Evolutionary conservation across 495 filamentous ascomycete species (phyloP).

Genomic region (Haplographium delicatum): DNA sequence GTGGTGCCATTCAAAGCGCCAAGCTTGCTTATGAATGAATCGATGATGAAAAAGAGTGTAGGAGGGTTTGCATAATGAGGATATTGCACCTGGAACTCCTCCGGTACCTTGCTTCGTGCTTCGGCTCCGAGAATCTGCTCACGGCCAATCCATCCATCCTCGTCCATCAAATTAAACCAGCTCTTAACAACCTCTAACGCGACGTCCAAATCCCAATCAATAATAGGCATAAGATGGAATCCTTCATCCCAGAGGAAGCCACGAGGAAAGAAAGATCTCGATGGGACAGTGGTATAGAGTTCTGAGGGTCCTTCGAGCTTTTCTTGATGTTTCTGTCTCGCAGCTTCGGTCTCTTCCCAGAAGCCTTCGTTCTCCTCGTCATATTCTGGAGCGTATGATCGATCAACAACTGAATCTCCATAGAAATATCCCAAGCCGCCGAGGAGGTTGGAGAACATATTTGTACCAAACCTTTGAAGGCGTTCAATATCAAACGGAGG

Average conservation of each 20-base stretch:
- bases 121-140: conserved; percentile 96
- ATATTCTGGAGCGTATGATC: conserved; percentile 84
- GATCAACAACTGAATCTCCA: conserved; percentile 79
- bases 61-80: conserved; percentile 98
- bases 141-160: conserved; percentile 95
- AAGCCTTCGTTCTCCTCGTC: conserved; percentile 96
- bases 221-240: conserved; percentile 87
- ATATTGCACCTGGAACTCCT: conserved; percentile 94
- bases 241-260: conserved; percentile 99
- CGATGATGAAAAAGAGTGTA: conserved; percentile 88
- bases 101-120: conserved; percentile 89
- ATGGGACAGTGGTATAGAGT: conserved; percentile 90
- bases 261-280: conserved; percentile 90
- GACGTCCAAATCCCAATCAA: conserved; percentile 90
- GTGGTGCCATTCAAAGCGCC: conserved; percentile 23
- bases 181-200: conserved; percentile 88
- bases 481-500: conserved; percentile 68
- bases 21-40: conserved; percentile 74
- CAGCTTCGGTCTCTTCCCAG: conserved; percentile 81
- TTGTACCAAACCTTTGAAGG: conserved; percentile 76
- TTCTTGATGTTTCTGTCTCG: conserved; percentile 58
- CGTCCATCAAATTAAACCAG: conserved; percentile 95
- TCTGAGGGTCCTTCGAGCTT: conserved; percentile 77
- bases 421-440: conserved; percentile 96
- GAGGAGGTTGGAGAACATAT: conserved; percentile 89